phyloP scores from a whole-genome alignment of 1,284 basidiomycete genomes.

The Entoloma clypeatum region DNA sequence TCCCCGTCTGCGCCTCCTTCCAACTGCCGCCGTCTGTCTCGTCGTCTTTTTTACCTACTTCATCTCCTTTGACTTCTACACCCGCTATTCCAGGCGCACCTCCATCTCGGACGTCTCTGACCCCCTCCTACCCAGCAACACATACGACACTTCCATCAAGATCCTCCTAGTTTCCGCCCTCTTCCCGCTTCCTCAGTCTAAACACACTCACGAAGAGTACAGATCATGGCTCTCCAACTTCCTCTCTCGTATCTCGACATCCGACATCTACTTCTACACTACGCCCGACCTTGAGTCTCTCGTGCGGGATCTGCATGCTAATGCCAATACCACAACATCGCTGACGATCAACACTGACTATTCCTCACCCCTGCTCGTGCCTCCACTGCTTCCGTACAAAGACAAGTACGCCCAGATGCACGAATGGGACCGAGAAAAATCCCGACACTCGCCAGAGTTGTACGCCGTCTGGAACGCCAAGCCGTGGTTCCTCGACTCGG shows the following conservation, averaged over 20 bases:
- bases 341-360: constrained; percentile 29
- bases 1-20: not conserved
- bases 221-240: constrained; percentile 39
- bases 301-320: constrained; percentile 29
- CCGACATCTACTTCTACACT: constrained; percentile 51
- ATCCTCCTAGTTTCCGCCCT: constrained; percentile 52
- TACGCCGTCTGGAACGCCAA: constrained; percentile 55
- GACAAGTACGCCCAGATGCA: constrained; percentile 40
- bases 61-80: not conserved
- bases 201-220: constrained; percentile 46
- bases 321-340: constrained; percentile 27
- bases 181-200: constrained; percentile 46
- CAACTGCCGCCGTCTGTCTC: not conserved
- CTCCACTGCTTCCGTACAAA: constrained; percentile 35
- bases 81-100: not conserved
- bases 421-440: constrained; percentile 38
- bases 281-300: constrained; percentile 36
- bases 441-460: constrained; percentile 41
- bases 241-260: constrained; percentile 38
- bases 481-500: constrained; percentile 44
- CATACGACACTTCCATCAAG: not conserved
- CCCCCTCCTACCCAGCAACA: not conserved
- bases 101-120: not conserved
- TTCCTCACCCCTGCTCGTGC: constrained; percentile 42
- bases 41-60: not conserved